Base-by-base conservation (phyloP, 768 basidiomycete genomes). In the Tulasnella sp. region DNA sequence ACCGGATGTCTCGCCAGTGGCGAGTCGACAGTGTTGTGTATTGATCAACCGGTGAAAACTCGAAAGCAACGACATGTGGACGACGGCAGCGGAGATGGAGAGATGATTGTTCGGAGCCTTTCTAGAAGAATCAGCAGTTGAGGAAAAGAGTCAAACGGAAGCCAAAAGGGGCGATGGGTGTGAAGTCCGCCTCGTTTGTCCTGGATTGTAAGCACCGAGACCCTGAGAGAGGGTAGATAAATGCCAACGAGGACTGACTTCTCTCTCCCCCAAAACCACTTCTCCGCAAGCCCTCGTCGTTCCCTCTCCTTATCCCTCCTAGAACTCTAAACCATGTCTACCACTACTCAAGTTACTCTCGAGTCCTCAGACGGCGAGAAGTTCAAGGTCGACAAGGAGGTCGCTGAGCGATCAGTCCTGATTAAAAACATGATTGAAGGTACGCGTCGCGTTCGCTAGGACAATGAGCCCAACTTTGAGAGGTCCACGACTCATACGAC, bases 371-470 rank as follows among this genome's bases (percentile, higher is more conserved):
- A 99, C 81, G 94, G 92, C 76, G 97, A 98, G 82, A 88, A 90
- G 75, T 99, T 96, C 83, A 85, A 86, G 68, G 91, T 95, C 75
- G 95, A 98, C 79, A 92, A 90, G 81, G 92, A 95, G 72, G 92
- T 99, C 72, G 94, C 94, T 71, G 92, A 95, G 83, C 92, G 97
- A 80, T 90, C 89, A 75, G 94, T 96, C 11, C 87, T 99, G 77
- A 97, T 99, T 82, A 97, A 96, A 86, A 96, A 97, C 85, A 98
- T 99, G 97, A 90, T 98, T 69, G 97, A 98, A 82, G 97, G 97
- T 93, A 72, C 44, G 83, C 76, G 11, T n/a, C n/a, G 65, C 40
- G n/a, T 34, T 44, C n/a, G 62, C 29, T 73, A 74, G n/a, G n/a
- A n/a, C n/a, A n/a, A n/a, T n/a, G n/a, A n/a, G n/a, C n/a, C n/a